phyloP scores from a whole-genome alignment of 31 red algal species.

The Asparagopsis taxiformis region DNA sequence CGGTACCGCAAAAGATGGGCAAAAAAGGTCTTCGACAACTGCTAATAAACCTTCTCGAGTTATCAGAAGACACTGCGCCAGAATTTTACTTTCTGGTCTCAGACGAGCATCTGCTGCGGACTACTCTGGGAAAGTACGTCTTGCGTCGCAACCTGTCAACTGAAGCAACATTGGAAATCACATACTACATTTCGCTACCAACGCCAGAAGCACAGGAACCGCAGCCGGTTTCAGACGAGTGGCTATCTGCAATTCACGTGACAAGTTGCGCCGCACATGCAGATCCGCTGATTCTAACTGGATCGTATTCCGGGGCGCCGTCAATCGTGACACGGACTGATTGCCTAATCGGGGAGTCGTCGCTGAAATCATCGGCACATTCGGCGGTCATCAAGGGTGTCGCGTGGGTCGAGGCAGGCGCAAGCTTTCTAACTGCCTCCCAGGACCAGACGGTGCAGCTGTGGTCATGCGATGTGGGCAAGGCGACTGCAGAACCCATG shows the following conservation, averaged over 20 bases:
- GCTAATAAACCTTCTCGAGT: constrained; percentile 47
- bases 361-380: constrained; percentile 16
- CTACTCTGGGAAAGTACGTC: constrained; percentile 67
- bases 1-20: constrained; percentile 53
- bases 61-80: constrained; percentile 30
- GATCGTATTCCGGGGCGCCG: constrained; percentile 50
- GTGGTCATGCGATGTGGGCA: constrained; percentile 31
- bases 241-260: constrained; percentile 52
- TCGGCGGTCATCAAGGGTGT: constrained; percentile 57
- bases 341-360: constrained; percentile 20
- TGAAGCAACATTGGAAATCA: constrained; percentile 46
- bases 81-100: constrained; percentile 67
- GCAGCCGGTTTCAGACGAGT: constrained; percentile 31
- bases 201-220: constrained; percentile 23
- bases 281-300: constrained; percentile 35
- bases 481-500: constrained; percentile 1
- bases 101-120: constrained; percentile 46
- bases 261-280: background rate
- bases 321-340: constrained; percentile 11
- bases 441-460: constrained; percentile 57
- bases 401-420: constrained; percentile 38
- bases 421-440: constrained; percentile 52
- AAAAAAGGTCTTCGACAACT: constrained; percentile 43
- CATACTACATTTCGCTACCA: constrained; percentile 67
- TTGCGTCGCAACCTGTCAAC: constrained; percentile 44